Percentiles rank a stretch among this genome's conserved stretches.
phyloP scores from a whole-genome alignment of 768 basidiomycete species.

The Clitopilus passeckerianus region DNA sequence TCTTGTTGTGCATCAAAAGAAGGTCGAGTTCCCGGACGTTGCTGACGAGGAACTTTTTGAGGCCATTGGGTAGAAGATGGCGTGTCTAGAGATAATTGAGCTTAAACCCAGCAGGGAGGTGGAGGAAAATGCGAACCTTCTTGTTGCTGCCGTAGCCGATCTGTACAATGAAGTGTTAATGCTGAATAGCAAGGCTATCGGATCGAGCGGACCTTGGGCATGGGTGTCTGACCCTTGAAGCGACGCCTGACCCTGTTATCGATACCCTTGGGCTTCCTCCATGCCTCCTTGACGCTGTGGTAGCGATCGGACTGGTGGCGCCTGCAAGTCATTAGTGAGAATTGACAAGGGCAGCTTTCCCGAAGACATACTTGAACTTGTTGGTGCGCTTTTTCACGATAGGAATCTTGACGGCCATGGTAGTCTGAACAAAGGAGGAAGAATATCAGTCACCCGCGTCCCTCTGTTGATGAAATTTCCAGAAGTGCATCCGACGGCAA shows the following conservation, averaged over 20 bases:
- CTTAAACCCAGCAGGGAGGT: neutral
- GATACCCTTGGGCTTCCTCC: constrained; percentile 99
- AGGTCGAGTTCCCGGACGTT: constrained; percentile 93
- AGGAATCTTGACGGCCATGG: constrained; percentile 50
- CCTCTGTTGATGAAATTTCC: neutral
- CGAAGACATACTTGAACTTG: constrained; percentile 79
- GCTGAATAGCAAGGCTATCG: neutral
- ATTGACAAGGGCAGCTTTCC: neutral
- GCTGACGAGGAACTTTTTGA: constrained; percentile 93
- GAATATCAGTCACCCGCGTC: neutral
- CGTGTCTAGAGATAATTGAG: constrained; percentile 53
- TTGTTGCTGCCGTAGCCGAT: constrained; percentile 91
- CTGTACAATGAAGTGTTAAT: constrained; percentile 24
- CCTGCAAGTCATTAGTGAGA: constrained; percentile 34
- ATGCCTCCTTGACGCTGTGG: constrained; percentile 94
- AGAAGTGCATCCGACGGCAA: constrained; percentile 30
- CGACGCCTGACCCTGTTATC: constrained; percentile 96
- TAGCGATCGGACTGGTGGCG: constrained; percentile 99
- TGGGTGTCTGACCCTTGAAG: constrained; percentile 92
- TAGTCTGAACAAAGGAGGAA: constrained; percentile 21
- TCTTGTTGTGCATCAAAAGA: constrained; percentile 97
- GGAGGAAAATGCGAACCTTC: constrained; percentile 39
- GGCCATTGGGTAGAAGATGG: constrained; percentile 92
- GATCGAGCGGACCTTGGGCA: constrained; percentile 75
- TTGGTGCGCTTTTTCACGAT: constrained; percentile 97